These are phyloP conservation scores for Cercospora sojina DNA, from an alignment of 2,329 filamentous ascomycete species.

Conservation along the genomic window DNA sequence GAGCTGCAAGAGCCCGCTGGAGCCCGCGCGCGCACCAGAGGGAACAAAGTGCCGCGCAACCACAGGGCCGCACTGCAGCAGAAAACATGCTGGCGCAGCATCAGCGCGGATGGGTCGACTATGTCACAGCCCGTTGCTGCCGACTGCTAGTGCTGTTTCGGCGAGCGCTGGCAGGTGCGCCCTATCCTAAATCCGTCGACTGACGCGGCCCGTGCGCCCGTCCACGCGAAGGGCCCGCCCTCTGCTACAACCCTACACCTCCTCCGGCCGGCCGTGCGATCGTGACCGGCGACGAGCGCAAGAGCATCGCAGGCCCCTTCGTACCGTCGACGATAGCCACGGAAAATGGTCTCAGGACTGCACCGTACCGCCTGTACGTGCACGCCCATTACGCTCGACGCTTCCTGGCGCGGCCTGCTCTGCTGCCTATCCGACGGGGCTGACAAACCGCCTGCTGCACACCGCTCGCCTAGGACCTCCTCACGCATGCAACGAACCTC, in stretches of 20 bases:
- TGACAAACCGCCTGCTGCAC: neutral
- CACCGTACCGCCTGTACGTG: too few relatives aligned
- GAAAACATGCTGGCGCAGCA: neutral
- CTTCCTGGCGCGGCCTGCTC: neutral
- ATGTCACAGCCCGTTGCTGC: constrained; percentile 9
- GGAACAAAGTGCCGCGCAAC: neutral
- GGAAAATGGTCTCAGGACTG: neutral
- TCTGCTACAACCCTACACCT: neutral
- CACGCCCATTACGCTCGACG: neutral
- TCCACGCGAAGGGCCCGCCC: neutral
- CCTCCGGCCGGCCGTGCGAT: neutral
- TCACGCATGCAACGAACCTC: neutral
- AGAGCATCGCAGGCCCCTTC: neutral
- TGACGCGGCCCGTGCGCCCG: neutral
- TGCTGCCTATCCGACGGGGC: neutral
- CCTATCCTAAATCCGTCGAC: constrained; percentile 1
- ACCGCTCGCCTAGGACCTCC: neutral
- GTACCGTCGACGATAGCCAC: neutral
- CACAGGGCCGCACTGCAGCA: neutral
- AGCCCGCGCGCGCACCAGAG: neutral
- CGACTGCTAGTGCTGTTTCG: constrained; percentile 2
- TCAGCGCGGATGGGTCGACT: constrained; percentile 7
- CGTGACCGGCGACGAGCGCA: neutral
- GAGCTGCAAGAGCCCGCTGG: neutral
- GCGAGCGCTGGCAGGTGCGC: constrained; percentile 6